Base-by-base conservation (phyloP, 768 basidiomycete species). In the Tremella mesenterica region DNA sequence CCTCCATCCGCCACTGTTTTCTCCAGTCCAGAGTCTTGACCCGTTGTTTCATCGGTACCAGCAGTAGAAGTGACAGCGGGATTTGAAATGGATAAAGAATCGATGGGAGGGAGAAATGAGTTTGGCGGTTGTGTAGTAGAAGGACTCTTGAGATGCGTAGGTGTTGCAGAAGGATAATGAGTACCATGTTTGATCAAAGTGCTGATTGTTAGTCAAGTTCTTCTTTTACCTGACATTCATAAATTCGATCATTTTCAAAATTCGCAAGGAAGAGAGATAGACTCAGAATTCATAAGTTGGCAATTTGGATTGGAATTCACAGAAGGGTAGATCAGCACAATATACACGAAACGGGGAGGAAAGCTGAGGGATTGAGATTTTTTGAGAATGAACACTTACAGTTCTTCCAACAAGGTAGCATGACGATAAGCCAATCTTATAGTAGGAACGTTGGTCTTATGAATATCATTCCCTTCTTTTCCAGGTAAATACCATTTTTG, bases 391-490 rank as follows among this genome's bases (percentile, higher is more conserved):
- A 21, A 26, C 21, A 60, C 67, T 60, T 52, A 67, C 44, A 95
- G 76, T 71, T 97, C 95, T 51, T 87, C 88, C 50, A 88, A 63
- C 30, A 99, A 77, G 0, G 93, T 96, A 60, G 84, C 81, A 55
- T 91, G 84, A n/a, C 95, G 79, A 73, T 86, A 97, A n/a, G 82
- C 82, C 33, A 97, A 78, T 26, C 95, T 82, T 53, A 84, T 83
- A 64, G 95, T 82, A 1, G 95, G 95, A 4, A 99, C 92, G 62
- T 99, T 97, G n/a, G 95, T 97, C 89, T 95, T 96, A 72, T 95
- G 79, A 54, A 97, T 97, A 64, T 93, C 88, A 70, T 99, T 99
- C 2, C 95, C 95, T 5, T 83, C 83, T 0, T 87, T 84, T 18
- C 95, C 95, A 2, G 89, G 86, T 7, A 91, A 78, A 73, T 90